phyloP scores from a whole-genome alignment of 2,329 filamentous ascomycete genomes.

The Triangularia verruculosa region DNA sequence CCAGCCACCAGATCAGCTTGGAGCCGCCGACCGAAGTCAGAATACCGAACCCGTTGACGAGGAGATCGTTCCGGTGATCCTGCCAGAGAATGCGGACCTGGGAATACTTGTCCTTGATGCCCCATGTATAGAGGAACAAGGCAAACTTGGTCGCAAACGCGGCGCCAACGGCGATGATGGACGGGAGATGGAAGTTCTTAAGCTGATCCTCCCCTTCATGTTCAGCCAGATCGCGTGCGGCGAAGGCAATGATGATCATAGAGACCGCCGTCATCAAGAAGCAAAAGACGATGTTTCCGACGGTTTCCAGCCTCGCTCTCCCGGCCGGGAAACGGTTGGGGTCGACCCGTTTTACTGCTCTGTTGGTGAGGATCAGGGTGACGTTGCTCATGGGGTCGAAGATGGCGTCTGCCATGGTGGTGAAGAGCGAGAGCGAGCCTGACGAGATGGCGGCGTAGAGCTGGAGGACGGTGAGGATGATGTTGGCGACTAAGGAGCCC shows the following conservation, averaged over 20 bases:
- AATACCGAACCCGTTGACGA: constrained; percentile 93
- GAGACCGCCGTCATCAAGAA: constrained; percentile 94
- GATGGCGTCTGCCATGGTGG: constrained; percentile 92
- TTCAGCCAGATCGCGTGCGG: constrained; percentile 64
- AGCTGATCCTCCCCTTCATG: constrained; percentile 43
- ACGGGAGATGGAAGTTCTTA: constrained; percentile 73
- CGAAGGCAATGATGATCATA: constrained; percentile 87
- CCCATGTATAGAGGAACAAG: constrained; percentile 90
- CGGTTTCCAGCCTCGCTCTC: constrained; percentile 90
- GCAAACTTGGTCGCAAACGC: constrained; percentile 81
- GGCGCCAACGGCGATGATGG: constrained; percentile 77
- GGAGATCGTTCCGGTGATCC: constrained; percentile 94
- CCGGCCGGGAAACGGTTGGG: constrained; percentile 83
- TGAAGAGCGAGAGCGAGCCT: constrained; percentile 91
- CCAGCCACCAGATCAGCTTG: constrained; percentile 91
- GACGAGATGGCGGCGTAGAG: constrained; percentile 85
- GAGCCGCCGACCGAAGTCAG: constrained; percentile 86
- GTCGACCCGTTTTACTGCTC: constrained; percentile 85
- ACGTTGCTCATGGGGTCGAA: constrained; percentile 92
- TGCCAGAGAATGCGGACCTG: constrained; percentile 93
- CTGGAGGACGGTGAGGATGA: constrained; percentile 75
- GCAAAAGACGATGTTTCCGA: constrained; percentile 94
- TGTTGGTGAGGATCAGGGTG: constrained; percentile 80
- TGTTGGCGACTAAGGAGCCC: constrained; percentile 73
- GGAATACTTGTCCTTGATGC: constrained; percentile 83